Percentiles rank a stretch among this genome's conserved stretches.
These are phyloP conservation scores for Erythrobasidium hasegawianum DNA, from an alignment of 1,284 basidiomycete species.

Conservation along the genomic window DNA sequence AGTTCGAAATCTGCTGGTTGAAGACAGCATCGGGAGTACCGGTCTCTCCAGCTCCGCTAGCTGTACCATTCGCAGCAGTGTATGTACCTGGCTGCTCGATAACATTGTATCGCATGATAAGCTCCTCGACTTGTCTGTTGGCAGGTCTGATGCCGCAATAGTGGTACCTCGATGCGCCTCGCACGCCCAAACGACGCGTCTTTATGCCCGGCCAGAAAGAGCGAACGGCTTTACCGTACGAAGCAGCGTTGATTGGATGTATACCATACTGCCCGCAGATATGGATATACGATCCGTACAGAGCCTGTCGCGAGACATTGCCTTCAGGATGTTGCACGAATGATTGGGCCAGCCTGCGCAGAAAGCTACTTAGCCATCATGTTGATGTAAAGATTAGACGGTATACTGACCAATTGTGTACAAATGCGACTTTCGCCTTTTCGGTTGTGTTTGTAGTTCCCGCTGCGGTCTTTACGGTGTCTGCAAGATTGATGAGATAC, in stretches of 20 bases:
- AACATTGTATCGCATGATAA: slow-evolving; percentile 6
- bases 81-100: background rate
- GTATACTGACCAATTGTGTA: slow-evolving; percentile 19
- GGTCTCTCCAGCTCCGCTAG: too few species aligned
- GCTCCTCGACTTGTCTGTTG: background rate
- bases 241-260: slow-evolving; percentile 88
- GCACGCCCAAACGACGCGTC: slow-evolving; percentile 80
- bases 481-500: background rate
- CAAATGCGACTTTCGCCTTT: slow-evolving; percentile 25
- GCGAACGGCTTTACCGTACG: slow-evolving; percentile 85
- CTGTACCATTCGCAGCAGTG: too few species aligned
- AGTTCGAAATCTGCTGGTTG: too few species aligned
- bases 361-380: too few species aligned
- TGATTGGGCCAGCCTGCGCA: slow-evolving; percentile 61
- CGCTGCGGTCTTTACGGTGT: background rate
- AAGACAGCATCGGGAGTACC: too few species aligned
- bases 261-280: slow-evolving; percentile 85
- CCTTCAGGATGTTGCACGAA: slow-evolving; percentile 86
- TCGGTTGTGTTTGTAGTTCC: slow-evolving; percentile 14
- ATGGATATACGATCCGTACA: slow-evolving; percentile 86
- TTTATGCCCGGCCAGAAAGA: slow-evolving; percentile 89
- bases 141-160: slow-evolving; percentile 47
- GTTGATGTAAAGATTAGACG: background rate
- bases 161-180: slow-evolving; percentile 89
- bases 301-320: slow-evolving; percentile 76